phyloP scores from a whole-genome alignment of 202 grass and related monocot species.

The Saccharum hybrid region DNA sequence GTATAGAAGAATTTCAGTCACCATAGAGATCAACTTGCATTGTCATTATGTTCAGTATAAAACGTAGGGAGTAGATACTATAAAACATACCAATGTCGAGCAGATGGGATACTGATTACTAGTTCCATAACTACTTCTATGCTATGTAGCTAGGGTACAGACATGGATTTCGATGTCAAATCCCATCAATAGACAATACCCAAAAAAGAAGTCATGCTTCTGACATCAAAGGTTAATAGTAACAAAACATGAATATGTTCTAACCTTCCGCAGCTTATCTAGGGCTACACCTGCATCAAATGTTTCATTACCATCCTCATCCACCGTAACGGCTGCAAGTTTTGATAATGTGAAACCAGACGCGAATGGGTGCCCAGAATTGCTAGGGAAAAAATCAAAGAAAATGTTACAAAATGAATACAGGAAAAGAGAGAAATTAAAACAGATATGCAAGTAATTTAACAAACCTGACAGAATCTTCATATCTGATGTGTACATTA shows the following conservation, averaged over 20 bases:
- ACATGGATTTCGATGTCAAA: slow-evolving; percentile 11
- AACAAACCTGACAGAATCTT: slow-evolving; percentile 87
- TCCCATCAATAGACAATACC: background rate
- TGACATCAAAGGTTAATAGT: background rate
- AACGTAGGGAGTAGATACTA: background rate
- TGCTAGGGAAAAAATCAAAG: slow-evolving; percentile 52
- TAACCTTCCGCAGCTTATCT: slow-evolving; percentile 96
- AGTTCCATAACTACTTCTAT: background rate
- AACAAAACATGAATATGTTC: slow-evolving; percentile 37
- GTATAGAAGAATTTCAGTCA: slow-evolving; percentile 15
- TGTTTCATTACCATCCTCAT: slow-evolving; percentile 95
- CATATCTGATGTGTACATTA: slow-evolving; percentile 98
- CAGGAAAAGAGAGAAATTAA: slow-evolving; percentile 39
- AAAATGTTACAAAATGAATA: slow-evolving; percentile 28
- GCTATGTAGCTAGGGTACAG: background rate
- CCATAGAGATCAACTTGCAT: background rate
- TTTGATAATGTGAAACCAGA: slow-evolving; percentile 90
- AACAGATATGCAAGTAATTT: slow-evolving; percentile 27
- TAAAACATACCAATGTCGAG: background rate
- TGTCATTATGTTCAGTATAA: background rate
- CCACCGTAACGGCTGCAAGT: slow-evolving; percentile 90
- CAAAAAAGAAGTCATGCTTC: slow-evolving; percentile 24
- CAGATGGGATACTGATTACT: background rate
- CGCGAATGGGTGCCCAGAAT: slow-evolving; percentile 89
- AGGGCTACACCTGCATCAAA: slow-evolving; percentile 96